Evolutionary conservation across 371 early-diverging fungal species (phyloP).

Genomic region (Vairimorpha ceranae): DNA sequence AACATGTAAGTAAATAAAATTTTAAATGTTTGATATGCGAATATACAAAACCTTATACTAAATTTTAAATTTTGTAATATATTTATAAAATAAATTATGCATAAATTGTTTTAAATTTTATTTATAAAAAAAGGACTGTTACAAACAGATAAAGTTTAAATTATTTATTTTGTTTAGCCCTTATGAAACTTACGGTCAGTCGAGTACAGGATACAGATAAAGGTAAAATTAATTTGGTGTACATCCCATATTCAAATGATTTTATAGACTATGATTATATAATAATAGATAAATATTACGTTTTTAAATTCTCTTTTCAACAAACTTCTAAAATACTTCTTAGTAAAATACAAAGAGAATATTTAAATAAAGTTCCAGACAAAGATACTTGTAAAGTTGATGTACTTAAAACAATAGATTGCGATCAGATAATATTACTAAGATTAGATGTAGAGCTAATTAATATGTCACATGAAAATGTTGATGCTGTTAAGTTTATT

Average conservation of each 20-base stretch:
- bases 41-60: too few relatives aligned
- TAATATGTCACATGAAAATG: constrained; percentile 12
- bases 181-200: constrained; percentile 22
- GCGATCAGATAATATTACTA: constrained; percentile 30
- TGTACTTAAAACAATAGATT: constrained; percentile 20
- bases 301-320: constrained; percentile 16
- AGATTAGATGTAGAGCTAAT: constrained; percentile 34
- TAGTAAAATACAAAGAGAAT: constrained; percentile 48
- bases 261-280: constrained; percentile 27
- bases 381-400: constrained; percentile 25
- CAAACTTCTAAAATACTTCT: constrained; percentile 7
- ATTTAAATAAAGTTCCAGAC: constrained; percentile 34
- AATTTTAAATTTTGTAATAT: too few relatives aligned
- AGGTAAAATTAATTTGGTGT: constrained; percentile 33
- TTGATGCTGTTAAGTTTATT: constrained; percentile 46
- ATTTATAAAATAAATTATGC: too few relatives aligned
- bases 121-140: too few relatives aligned
- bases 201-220: constrained; percentile 27
- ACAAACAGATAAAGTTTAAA: too few relatives aligned
- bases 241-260: constrained; percentile 14
- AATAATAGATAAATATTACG: constrained; percentile 19
- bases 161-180: neutral
- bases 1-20: too few relatives aligned
- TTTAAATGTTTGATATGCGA: too few relatives aligned
- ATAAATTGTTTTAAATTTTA: too few relatives aligned